Evolutionary conservation across 2,329 filamentous ascomycete genomes (phyloP), one percentile per base, ranked within the genome.

Genomic region (Fusarium humuli): DNA sequence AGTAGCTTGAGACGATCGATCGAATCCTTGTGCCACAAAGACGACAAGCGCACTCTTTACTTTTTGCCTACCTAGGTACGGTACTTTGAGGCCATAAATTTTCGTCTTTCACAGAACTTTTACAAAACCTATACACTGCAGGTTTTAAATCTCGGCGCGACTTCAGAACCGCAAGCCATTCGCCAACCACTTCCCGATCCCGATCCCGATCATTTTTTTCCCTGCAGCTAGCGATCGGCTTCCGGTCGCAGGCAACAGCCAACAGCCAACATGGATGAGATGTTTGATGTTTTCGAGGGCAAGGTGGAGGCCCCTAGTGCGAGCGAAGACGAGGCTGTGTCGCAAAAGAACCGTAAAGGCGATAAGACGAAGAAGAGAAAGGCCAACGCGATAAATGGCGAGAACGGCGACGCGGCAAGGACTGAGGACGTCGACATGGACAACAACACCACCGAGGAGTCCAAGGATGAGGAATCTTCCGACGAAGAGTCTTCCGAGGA

Each of bases 311-410:
- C 77, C 58, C 75, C 77, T 29, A 82, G 80, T 62, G 75, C 77
- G 10, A 83, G 81, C 78, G 84, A 86, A 71, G 78, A 81, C 67
- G 81, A 85, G 79, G 79, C 71, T 67, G 73, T 70, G 12, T 72
- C 83, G 22, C 87, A 85, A 68, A 85, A 83, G 72, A 82, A 78
- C 74, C 87, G 88, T 61, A 90, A 79, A 53, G 74, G 73, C 37
- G 88, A 90, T 70, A 89, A 87, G 80, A 92, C 84, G 82, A 96
- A 94, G 83, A 97, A 98, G 86, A 89, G 94, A 80, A 93, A 94
- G 80, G 91, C 91, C 41, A 94, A 94, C 79, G 93, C 94, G 55
- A 66, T 66, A 46, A 66, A 66, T n/a, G 67, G 88, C 89, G 64
- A 88, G 71, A 95, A 74, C 25, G 71, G 71, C 12, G 32, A 61